Evolutionary conservation across 2,329 filamentous ascomycete genomes (phyloP).

Genomic region (Trichoderma koningiopsis): DNA sequence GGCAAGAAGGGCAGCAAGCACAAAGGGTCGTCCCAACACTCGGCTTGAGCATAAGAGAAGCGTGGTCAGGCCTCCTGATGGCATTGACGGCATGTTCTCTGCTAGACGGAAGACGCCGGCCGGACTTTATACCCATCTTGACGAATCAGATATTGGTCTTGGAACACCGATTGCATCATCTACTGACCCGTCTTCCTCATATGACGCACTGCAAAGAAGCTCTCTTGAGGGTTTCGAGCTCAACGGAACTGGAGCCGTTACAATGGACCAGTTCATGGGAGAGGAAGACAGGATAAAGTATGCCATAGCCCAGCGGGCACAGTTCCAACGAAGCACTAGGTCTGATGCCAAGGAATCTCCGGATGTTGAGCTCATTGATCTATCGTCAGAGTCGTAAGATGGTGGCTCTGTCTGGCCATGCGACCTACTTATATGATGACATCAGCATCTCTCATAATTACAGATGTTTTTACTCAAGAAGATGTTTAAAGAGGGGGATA

Average conservation of each 20-base stretch:
- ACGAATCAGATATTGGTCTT: conserved; percentile 23
- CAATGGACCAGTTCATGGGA: conserved; percentile 74
- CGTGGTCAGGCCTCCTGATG: conserved; percentile 71
- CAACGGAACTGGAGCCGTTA: conserved; percentile 57
- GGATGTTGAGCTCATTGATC: conserved; percentile 25
- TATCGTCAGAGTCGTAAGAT: conserved; percentile 13
- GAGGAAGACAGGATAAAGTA: conserved; percentile 77
- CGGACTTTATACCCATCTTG: conserved; percentile 66
- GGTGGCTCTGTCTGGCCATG: neutral
- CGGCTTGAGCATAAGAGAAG: conserved; percentile 53
- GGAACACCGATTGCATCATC: conserved; percentile 10
- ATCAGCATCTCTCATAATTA: neutral
- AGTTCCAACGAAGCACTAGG: conserved; percentile 37
- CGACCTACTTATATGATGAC: neutral
- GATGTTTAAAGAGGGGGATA: too few relatives aligned
- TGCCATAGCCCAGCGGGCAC: conserved; percentile 64
- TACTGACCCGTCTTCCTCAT: conserved; percentile 15
- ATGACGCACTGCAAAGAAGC: conserved; percentile 42
- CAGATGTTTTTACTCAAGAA: neutral
- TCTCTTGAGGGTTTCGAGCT: conserved; percentile 70
- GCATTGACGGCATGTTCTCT: conserved; percentile 77
- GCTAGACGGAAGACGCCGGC: conserved; percentile 67
- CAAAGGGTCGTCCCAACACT: conserved; percentile 33
- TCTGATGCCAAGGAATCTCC: neutral
- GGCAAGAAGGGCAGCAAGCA: conserved; percentile 43